Evolutionary conservation across 2,329 filamentous ascomycete genomes (phyloP), one percentile per base, ranked within the genome.

Genomic region (Cladosporium sp.): DNA sequence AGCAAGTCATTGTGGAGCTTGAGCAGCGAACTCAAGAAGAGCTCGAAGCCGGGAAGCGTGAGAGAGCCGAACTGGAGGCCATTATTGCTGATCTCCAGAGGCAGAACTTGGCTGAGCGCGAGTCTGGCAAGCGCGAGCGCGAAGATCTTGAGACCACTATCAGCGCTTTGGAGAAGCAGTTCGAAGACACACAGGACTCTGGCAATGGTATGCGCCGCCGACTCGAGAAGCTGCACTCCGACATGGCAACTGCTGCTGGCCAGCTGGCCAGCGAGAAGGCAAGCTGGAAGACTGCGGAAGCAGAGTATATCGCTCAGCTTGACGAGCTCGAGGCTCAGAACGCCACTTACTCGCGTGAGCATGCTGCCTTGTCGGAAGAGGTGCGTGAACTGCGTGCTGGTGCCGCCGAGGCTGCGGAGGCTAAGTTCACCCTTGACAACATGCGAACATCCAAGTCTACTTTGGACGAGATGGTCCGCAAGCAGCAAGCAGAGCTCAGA

Each of bases 261-360:
- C 88, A 96, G 62, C 86, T 97, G 62, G 86, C 88, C 20, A 86
- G 89, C 67, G 92, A 97, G 70, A 93, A 92, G 70, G 85, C 88
- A 30, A 82, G 84, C 37, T 92, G 89, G 76, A 85, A 86, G 67
- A 88, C 89, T 75, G 88, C 76, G 59, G 84, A 86, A 65, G 80
- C 85, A 59, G 78, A 82, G n/a, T 77, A 83, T 49, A 73, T 77
- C 59, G 76, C 77, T 63, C 80, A 76, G 61, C 80, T 83, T 59
- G 82, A 84, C 55, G 72, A 81, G 34, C 74, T 86, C 40, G 79
- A 79, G 60, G 78, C 80, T 30, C 77, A 82, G 50, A 78, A 84
- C 54, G 75, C 75, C 59, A 73, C 74, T 12, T 73, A 77, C 60
- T 73, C 71, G 39, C 72, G 75, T 17, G 76, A 76, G 40, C 71